These are phyloP conservation scores for Seiridium cupressi DNA, from an alignment of 2,329 filamentous ascomycete genomes.

Conservation along the genomic window DNA sequence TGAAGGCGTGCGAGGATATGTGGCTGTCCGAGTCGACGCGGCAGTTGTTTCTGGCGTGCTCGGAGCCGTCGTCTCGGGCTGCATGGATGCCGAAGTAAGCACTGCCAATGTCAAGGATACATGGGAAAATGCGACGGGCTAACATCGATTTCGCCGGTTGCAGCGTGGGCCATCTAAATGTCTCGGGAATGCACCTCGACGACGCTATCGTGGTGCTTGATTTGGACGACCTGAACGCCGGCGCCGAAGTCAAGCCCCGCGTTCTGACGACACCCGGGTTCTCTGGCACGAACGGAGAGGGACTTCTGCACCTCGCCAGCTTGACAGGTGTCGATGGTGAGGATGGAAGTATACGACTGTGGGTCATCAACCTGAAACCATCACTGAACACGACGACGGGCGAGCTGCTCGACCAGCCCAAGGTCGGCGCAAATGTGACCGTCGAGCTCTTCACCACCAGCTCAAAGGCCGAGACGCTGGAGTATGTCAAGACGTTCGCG, in stretches of 20 bases:
- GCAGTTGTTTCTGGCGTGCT: slow-evolving; percentile 28
- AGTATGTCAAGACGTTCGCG: slow-evolving; percentile 21
- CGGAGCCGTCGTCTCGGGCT: slow-evolving; percentile 15
- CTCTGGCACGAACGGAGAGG: slow-evolving; percentile 28
- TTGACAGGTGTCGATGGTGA: slow-evolving; percentile 26
- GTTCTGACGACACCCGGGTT: slow-evolving; percentile 24
- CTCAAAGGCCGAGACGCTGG: slow-evolving; percentile 11
- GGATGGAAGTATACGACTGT: slow-evolving; percentile 17
- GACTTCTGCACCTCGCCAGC: slow-evolving; percentile 26
- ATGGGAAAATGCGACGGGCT: background rate
- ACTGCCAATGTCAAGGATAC: background rate
- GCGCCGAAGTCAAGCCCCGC: slow-evolving; percentile 16
- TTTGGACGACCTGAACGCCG: slow-evolving; percentile 24
- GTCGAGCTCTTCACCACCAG: slow-evolving; percentile 17
- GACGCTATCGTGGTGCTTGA: slow-evolving; percentile 31
- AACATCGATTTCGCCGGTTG: background rate
- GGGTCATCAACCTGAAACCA: slow-evolving; percentile 23
- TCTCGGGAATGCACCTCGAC: slow-evolving; percentile 17
- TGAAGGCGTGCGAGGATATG: slow-evolving; percentile 31
- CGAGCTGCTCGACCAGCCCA: slow-evolving; percentile 11
- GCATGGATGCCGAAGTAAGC: slow-evolving; percentile 25
- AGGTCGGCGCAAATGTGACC: slow-evolving; percentile 15
- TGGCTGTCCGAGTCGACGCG: slow-evolving; percentile 28
- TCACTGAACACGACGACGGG: slow-evolving; percentile 21
- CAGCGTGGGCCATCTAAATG: slow-evolving; percentile 18